Conservation (phyloP, 1,284 basidiomycete species). For the Marasmius oreades region DNA sequence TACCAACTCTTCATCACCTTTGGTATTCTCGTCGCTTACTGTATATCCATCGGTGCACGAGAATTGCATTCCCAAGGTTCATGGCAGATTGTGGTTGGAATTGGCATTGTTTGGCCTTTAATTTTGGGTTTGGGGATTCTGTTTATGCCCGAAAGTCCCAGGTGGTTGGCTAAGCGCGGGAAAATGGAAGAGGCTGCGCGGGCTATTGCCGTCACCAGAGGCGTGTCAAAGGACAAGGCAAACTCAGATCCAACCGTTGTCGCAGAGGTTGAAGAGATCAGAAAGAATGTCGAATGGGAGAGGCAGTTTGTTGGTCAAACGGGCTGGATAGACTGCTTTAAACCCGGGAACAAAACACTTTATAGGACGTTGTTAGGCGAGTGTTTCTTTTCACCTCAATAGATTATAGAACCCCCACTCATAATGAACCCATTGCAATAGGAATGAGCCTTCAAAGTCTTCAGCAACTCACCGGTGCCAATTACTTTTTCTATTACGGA, state of each 20-base stretch:
- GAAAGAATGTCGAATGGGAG: conserved; percentile 45
- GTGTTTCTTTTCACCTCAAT: conserved; percentile 11
- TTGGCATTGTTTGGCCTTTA: conserved; percentile 68
- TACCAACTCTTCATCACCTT: conserved; percentile 78
- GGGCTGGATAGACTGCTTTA: conserved; percentile 66
- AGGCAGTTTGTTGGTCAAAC: conserved; percentile 19
- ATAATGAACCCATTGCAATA: conserved; percentile 14
- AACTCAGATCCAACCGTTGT: conserved; percentile 41
- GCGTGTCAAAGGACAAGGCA: conserved; percentile 9
- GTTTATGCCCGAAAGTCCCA: conserved; percentile 76
- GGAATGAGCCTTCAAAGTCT: conserved; percentile 68
- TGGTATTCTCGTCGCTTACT: conserved; percentile 74
- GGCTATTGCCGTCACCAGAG: neutral
- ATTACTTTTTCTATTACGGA: conserved; percentile 72
- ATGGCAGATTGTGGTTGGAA: conserved; percentile 68
- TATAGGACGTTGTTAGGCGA: conserved; percentile 59
- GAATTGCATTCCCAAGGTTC: conserved; percentile 43
- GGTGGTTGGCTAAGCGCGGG: conserved; percentile 57
- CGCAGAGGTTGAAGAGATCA: conserved; percentile 52
- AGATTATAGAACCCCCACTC: conserved; percentile 14
- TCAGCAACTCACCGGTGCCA: conserved; percentile 75
- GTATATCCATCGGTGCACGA: conserved; percentile 58
- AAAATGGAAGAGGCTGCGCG: conserved; percentile 17
- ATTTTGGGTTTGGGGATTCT: conserved; percentile 67
- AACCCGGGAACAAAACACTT: conserved; percentile 45